Evolutionary conservation across 306 rosid species (phyloP).

Genomic region (Cicer bijugum): DNA sequence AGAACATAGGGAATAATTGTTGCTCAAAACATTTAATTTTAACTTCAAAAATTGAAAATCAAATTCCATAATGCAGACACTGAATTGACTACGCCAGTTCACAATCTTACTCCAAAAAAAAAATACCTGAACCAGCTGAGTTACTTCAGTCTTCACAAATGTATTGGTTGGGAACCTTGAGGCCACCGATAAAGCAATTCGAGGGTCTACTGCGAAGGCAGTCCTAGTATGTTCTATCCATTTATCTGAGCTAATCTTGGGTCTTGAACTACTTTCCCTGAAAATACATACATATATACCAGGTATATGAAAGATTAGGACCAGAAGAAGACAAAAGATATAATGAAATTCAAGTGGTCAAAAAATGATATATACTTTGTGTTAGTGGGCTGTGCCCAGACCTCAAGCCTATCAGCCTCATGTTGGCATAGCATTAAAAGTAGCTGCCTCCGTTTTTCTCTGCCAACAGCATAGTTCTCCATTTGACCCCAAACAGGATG

Average conservation of each 20-base stretch:
- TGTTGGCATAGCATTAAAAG: slow-evolving; percentile 91
- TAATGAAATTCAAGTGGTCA: neutral
- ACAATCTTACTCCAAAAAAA: slow-evolving; percentile 20
- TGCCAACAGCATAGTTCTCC: slow-evolving; percentile 80
- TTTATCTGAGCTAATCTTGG: slow-evolving; percentile 80
- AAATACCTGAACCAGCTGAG: slow-evolving; percentile 85
- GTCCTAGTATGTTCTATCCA: slow-evolving; percentile 91
- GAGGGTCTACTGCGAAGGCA: slow-evolving; percentile 95
- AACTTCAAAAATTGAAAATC: slow-evolving; percentile 16
- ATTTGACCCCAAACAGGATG: slow-evolving; percentile 99
- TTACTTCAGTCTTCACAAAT: slow-evolving; percentile 80
- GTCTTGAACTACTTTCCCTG: slow-evolving; percentile 75
- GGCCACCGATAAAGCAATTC: slow-evolving; percentile 79
- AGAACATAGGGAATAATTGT: slow-evolving; percentile 16
- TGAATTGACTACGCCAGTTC: slow-evolving; percentile 35
- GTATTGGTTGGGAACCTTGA: slow-evolving; percentile 84
- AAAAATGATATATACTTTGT: slow-evolving; percentile 62
- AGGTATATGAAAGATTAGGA: slow-evolving; percentile 38
- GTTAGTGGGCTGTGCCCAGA: slow-evolving; percentile 96
- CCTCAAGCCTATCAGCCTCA: slow-evolving; percentile 97
- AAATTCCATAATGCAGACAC: slow-evolving; percentile 30
- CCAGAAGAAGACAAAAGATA: slow-evolving; percentile 14
- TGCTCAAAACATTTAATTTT: slow-evolving; percentile 30
- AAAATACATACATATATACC: slow-evolving; percentile 36
- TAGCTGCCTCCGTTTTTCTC: slow-evolving; percentile 86